Conservation (phyloP, 2,329 filamentous ascomycete genomes). For the Fusarium pilosicola region DNA sequence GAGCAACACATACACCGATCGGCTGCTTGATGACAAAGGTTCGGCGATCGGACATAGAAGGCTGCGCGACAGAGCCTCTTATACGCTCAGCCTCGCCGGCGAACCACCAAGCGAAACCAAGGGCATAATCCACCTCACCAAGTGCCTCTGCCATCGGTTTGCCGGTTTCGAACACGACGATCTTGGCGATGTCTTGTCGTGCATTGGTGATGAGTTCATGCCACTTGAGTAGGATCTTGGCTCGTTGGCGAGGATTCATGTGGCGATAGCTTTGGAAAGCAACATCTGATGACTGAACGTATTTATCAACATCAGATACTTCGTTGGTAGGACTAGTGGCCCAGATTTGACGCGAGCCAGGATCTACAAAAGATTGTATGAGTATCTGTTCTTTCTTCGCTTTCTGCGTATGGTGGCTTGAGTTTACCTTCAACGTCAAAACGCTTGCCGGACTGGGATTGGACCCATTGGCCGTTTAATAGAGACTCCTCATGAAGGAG, state of each 20-base stretch:
- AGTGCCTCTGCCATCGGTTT: constrained; percentile 66
- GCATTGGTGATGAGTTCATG: constrained; percentile 48
- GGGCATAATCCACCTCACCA: constrained; percentile 65
- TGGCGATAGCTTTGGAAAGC: constrained; percentile 53
- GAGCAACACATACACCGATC: constrained; percentile 48
- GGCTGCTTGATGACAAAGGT: constrained; percentile 74
- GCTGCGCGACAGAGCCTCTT: constrained; percentile 67
- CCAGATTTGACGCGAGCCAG: background rate
- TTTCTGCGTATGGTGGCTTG: accelerated
- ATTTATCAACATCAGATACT: constrained; percentile 44
- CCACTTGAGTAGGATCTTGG: constrained; percentile 51
- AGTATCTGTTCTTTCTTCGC: background rate
- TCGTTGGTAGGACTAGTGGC: background rate
- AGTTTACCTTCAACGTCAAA: background rate
- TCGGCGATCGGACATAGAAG: constrained; percentile 56
- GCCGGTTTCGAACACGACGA: constrained; percentile 62
- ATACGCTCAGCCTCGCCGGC: constrained; percentile 55
- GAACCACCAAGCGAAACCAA: constrained; percentile 67
- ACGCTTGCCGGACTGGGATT: background rate
- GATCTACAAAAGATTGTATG: background rate
- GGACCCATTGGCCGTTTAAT: background rate
- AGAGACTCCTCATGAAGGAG: background rate
- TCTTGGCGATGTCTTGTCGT: constrained; percentile 51
- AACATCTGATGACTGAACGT: constrained; percentile 40
- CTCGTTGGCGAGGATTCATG: constrained; percentile 47